Conservation (phyloP, 2,329 filamentous ascomycete species). For the Botryotinia narcissicola region DNA sequence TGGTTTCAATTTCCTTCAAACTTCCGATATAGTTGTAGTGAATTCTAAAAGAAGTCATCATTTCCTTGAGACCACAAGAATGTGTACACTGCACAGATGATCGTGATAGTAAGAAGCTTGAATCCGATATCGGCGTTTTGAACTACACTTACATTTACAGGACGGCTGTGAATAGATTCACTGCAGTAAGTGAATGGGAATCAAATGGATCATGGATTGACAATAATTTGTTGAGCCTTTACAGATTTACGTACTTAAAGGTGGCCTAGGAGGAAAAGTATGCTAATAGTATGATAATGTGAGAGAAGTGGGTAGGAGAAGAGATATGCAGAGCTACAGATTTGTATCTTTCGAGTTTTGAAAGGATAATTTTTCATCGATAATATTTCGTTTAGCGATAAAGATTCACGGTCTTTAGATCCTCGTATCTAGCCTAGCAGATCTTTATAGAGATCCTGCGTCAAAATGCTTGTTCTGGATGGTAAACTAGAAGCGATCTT, state of each 20-base stretch:
- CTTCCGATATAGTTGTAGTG: neutral
- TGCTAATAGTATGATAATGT: neutral
- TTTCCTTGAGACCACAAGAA: neutral
- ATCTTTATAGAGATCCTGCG: neutral
- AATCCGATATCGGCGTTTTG: neutral
- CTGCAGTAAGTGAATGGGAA: neutral
- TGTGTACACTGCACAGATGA: too few species aligned
- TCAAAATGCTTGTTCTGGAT: neutral
- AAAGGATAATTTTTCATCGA: neutral
- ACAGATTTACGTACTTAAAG: too few species aligned
- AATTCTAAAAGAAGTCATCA: neutral
- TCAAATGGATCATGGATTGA: too few species aligned
- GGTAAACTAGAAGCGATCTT: neutral
- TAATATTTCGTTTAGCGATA: neutral
- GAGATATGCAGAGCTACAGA: neutral
- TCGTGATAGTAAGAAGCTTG: neutral
- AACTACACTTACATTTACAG: neutral
- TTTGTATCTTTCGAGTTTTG: accelerated
- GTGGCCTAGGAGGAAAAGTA: accelerated
- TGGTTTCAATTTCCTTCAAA: neutral
- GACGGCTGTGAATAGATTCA: neutral
- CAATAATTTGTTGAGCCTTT: too few species aligned
- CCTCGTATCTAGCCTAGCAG: neutral
- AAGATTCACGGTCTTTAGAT: neutral
- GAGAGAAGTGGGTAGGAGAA: neutral